Conservation (phyloP, 2,329 filamentous ascomycete species). For the Apiospora aurea region DNA sequence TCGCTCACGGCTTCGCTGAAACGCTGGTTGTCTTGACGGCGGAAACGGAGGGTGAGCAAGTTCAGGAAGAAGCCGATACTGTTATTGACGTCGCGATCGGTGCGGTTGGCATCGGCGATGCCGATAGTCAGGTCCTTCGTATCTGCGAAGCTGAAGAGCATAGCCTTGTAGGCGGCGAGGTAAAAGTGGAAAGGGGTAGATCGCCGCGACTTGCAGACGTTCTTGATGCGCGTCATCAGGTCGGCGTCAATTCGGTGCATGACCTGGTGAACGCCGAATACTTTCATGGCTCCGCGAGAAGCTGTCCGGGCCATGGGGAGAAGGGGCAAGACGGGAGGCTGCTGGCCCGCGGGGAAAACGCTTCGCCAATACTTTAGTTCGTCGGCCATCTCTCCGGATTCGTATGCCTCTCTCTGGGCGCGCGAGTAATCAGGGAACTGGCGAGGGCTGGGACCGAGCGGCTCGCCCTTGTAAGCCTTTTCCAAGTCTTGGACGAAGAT, state of each 20-base stretch:
- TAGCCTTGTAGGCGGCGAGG: conserved; percentile 47
- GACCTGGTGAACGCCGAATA: not conserved
- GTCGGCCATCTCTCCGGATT: not conserved
- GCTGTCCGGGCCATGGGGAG: not conserved
- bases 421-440: not conserved
- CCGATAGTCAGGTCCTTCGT: conserved; percentile 54
- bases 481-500: not conserved
- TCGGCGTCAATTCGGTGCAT: conserved; percentile 10
- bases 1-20: not conserved
- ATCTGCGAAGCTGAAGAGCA: conserved; percentile 45
- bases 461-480: not conserved
- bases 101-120: conserved; percentile 53
- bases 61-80: conserved; percentile 28
- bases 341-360: not conserved
- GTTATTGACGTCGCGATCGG: conserved; percentile 25
- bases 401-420: not conserved
- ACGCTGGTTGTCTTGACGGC: not conserved
- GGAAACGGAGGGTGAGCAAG: conserved; percentile 4
- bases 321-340: not conserved
- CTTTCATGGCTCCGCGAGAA: not conserved
- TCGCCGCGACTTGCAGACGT: conserved; percentile 29
- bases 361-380: not conserved
- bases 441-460: not conserved
- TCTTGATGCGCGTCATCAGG: conserved; percentile 11
- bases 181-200: conserved; percentile 53